Base-by-base conservation (phyloP, 2,329 filamentous ascomycete species). In the Ophiostoma montium region DNA sequence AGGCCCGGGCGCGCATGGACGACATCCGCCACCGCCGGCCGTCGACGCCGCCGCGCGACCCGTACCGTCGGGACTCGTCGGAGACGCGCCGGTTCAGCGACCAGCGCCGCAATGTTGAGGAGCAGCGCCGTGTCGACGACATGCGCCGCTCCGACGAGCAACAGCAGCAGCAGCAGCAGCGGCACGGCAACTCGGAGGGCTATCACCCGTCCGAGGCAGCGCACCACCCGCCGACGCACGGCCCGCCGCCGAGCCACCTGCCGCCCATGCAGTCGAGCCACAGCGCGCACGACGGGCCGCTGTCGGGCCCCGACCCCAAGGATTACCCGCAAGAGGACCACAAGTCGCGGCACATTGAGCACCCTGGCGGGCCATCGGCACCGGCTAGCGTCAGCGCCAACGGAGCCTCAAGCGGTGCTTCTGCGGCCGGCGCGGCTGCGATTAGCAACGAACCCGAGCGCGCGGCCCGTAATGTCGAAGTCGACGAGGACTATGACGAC, bases 401-500 rank as follows among this genome's bases (percentile, higher is more conserved):
- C 21, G 27, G 27, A 15, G 42, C 27, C 2, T 9, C 42, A 4
- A 44, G 5, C 8, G 18, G 64, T 72, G 42, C 42, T 8, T 27
- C 23, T 23, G 30, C n/a, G n/a, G n/a, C 27, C 15, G 39, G 39
- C 39, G 30, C 39, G n/a, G 21, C 39, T 7, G 39, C 30, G 3
- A 13, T 42, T 15, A n/a, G 39, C 39, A 42, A 80, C 51, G 90
- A 96, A 67, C 86, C 88, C 10, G 80, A 84, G 63, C 70, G 80
- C 48, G 88, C 92, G 32, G 87, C 88, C 18, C 76, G 92, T 19
- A 94, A 94, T 65, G 94, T 98, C 79, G 90, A 96, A 7, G 86
- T 96, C 18, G 89, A 98, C 57, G 92, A 98, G 63, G 85, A 96
- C 62, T 96, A 98, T 59, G 90, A 96, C 62, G 90, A 96, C 59